phyloP scores from a whole-genome alignment of 106 monocot genomes.

The Triglochin maritima region DNA sequence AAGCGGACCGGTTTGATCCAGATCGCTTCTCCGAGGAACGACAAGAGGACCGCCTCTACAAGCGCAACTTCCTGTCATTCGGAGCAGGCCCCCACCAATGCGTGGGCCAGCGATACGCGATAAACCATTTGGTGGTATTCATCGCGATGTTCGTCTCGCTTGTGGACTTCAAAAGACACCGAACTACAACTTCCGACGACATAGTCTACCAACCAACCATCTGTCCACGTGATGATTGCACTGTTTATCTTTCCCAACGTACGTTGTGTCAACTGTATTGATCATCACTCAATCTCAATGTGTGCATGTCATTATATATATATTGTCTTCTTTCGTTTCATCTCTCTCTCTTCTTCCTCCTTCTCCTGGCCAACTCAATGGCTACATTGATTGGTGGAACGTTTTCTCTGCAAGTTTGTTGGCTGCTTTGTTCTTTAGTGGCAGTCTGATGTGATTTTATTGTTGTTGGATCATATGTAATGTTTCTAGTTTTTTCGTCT shows the following conservation, averaged over 20 bases:
- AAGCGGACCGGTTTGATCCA: conserved; percentile 80
- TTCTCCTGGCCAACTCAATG: no score
- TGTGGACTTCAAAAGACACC: conserved; percentile 51
- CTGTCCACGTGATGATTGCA: conserved; percentile 75
- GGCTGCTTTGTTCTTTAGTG: no score
- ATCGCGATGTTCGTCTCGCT: conserved; percentile 67
- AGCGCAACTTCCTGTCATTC: conserved; percentile 71
- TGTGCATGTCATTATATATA: no score
- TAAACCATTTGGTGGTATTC: conserved; percentile 81
- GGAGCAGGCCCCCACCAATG: conserved; percentile 94
- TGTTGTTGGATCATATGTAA: no score
- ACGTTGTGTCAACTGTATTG: no score
- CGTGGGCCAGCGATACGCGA: conserved; percentile 84
- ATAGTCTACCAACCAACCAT: conserved; percentile 80
- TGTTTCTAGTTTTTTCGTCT: no score
- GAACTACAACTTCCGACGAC: conserved; percentile 57
- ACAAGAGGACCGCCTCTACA: conserved; percentile 65
- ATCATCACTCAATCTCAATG: no score
- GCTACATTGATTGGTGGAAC: no score
- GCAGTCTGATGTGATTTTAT: no score
- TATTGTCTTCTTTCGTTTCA: no score
- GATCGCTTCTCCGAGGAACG: conserved; percentile 63
- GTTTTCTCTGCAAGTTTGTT: no score
- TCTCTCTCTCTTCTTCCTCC: no score
- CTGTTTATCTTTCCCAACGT: conserved; percentile 40